Conservation (phyloP, 208 protist genomes). For the Trypanosoma boissoni region DNA sequence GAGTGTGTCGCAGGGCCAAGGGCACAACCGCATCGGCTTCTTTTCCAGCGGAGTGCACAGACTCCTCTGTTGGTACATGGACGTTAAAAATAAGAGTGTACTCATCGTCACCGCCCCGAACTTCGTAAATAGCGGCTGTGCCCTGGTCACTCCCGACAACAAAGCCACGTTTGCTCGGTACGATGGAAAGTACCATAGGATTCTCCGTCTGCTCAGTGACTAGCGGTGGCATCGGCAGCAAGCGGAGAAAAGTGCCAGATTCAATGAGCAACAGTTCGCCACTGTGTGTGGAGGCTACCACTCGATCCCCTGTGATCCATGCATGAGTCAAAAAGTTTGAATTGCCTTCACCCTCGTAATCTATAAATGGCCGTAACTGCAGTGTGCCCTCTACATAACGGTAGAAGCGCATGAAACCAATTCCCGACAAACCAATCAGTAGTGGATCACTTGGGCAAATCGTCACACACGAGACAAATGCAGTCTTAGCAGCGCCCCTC, state of each 20-base stretch:
- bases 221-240: constrained; percentile 35
- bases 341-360: constrained; percentile 46
- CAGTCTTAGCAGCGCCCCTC: not conserved
- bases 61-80: constrained; percentile 12
- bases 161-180: constrained; percentile 53
- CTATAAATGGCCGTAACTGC: constrained; percentile 54
- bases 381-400: constrained; percentile 86
- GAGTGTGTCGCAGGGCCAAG: not conserved
- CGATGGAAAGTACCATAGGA: constrained; percentile 45
- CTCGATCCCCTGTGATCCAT: constrained; percentile 82
- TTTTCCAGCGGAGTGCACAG: not conserved
- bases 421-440: constrained; percentile 86
- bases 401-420: constrained; percentile 91
- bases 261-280: constrained; percentile 88
- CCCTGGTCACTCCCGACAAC: constrained; percentile 70
- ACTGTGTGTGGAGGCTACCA: constrained; percentile 83
- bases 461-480: constrained; percentile 65
- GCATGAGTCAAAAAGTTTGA: constrained; percentile 89
- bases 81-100: constrained; percentile 25
- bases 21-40: constrained; percentile 13
- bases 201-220: constrained; percentile 15
- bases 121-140: constrained; percentile 69
- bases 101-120: not conserved
- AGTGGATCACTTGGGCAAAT: constrained; percentile 88
- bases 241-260: constrained; percentile 43